These are phyloP conservation scores for Monilinia fructicola DNA, from an alignment of 2,329 filamentous ascomycete species.

Conservation along the genomic window DNA sequence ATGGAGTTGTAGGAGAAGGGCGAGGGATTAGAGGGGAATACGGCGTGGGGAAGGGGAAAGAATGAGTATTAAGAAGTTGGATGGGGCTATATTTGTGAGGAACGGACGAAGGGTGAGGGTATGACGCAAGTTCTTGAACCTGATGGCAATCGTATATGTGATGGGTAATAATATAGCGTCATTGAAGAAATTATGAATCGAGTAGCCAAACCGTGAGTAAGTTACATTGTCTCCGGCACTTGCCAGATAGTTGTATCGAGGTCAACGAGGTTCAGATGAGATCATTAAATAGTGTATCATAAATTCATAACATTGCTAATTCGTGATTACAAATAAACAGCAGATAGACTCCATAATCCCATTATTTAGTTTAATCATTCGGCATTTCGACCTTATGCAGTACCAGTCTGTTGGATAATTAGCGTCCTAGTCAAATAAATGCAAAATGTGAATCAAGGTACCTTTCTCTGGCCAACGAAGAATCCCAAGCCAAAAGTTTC, in stretches of 20 bases:
- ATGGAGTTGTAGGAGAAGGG: neutral
- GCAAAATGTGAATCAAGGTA: constrained; percentile 22
- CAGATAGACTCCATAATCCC: constrained; percentile 10
- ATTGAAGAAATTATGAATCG: neutral
- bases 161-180: neutral
- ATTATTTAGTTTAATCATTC: neutral
- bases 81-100: neutral
- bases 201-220: neutral
- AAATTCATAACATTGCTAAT: constrained; percentile 8
- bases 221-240: neutral
- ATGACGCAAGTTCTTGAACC: neutral
- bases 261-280: neutral
- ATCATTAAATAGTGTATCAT: neutral
- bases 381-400: constrained; percentile 11
- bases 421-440: neutral
- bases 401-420: constrained; percentile 11
- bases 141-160: constrained; percentile 7
- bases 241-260: neutral
- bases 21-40: neutral
- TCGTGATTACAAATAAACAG: constrained; percentile 9
- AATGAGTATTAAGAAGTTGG: constrained; percentile 1
- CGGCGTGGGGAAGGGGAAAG: neutral
- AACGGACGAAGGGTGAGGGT: neutral
- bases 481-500: constrained; percentile 41
- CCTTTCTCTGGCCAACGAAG: constrained; percentile 41